Conservation (phyloP, 257 asterid species). For the Rehmannia glutinosa region DNA sequence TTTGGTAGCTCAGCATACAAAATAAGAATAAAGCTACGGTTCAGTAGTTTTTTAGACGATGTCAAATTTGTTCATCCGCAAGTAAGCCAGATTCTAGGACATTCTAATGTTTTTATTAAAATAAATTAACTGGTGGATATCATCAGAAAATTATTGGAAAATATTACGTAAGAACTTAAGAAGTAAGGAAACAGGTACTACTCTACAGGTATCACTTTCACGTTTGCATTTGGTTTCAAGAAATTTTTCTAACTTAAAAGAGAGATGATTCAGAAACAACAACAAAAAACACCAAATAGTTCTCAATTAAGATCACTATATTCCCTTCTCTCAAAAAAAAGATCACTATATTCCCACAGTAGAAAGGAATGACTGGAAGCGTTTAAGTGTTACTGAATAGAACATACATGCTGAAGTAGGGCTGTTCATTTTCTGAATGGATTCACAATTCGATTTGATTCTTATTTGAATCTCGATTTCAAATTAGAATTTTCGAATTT, state of each 20-base stretch:
- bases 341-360: not conserved
- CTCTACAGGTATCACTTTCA: not conserved
- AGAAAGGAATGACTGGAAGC: too few species aligned
- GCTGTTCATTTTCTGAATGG: too few species aligned
- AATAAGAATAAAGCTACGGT: too few species aligned
- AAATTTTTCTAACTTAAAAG: not conserved
- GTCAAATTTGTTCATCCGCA: not conserved
- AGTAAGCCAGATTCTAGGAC: conserved; percentile 1
- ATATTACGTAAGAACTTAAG: not conserved
- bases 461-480: too few species aligned
- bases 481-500: too few species aligned
- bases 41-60: not conserved
- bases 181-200: not conserved
- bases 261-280: not conserved
- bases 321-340: too few species aligned
- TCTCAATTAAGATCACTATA: not conserved
- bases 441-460: too few species aligned
- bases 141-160: not conserved
- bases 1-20: too few species aligned
- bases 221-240: not conserved
- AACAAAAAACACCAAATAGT: not conserved
- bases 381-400: not conserved
- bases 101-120: not conserved
- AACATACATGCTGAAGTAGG: not conserved
- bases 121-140: not conserved